Evolutionary conservation across 345 rosid genomes (phyloP).

Genomic region (Citrus unshiu): DNA sequence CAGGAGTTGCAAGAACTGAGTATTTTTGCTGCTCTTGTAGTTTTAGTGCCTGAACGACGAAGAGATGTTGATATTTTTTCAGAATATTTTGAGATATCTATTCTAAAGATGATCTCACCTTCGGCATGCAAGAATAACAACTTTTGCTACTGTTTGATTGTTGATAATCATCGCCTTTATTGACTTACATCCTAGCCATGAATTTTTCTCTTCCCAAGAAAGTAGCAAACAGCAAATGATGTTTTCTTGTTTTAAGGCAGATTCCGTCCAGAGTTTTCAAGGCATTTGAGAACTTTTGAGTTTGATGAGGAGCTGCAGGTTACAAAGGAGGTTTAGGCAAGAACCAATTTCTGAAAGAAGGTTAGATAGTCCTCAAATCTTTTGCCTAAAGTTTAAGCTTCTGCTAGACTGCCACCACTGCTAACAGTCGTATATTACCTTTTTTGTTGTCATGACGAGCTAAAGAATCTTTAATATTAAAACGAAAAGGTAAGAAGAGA

Average conservation of each 20-base stretch:
- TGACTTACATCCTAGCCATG: not conserved
- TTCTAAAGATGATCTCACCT: not conserved
- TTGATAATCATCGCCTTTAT: not conserved
- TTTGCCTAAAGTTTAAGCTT: constrained; percentile 14
- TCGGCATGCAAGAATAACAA: not conserved
- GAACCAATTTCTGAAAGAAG: constrained; percentile 3
- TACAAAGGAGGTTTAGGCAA: not conserved
- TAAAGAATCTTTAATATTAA: constrained; percentile 2
- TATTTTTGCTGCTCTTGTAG: constrained; percentile 1
- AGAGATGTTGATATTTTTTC: not conserved
- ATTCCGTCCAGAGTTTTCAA: not conserved
- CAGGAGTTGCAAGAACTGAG: not conserved
- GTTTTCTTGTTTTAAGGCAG: not conserved
- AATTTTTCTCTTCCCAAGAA: constrained; percentile 18
- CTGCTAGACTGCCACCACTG: constrained; percentile 16
- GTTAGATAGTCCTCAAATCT: not conserved
- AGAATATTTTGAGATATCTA: not conserved
- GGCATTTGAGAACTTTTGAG: constrained; percentile 4
- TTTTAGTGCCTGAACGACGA: not conserved
- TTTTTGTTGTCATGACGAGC: constrained; percentile 16
- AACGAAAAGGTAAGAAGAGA: not conserved
- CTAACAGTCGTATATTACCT: constrained; percentile 18
- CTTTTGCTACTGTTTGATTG: not conserved
- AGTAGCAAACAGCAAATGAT: constrained; percentile 5
- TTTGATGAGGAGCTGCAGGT: not conserved